Conservation (phyloP, 495 filamentous ascomycete species). For the Trichoderma erinaceum region DNA sequence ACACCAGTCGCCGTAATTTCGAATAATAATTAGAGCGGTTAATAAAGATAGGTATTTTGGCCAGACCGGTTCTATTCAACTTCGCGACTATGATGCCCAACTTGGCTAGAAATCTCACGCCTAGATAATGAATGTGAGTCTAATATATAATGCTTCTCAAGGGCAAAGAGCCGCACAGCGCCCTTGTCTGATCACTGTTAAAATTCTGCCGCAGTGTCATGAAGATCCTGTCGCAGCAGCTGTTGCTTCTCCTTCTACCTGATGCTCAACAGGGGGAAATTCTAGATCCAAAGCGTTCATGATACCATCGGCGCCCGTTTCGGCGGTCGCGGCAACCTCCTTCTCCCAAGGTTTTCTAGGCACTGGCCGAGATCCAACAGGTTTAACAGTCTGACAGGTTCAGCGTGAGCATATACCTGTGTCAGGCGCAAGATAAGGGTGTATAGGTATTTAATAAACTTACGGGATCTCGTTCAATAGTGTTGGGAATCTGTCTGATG, state of each 20-base stretch:
- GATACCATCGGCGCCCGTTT: background rate
- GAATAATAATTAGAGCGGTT: background rate
- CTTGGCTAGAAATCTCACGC: background rate
- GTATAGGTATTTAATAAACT: slow-evolving; percentile 13
- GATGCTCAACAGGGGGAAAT: slow-evolving; percentile 12
- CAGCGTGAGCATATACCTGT: background rate
- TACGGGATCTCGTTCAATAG: slow-evolving; percentile 56
- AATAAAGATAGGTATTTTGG: background rate
- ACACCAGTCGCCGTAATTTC: background rate
- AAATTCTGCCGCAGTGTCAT: background rate
- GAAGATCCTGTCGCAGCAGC: background rate
- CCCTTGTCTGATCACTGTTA: background rate
- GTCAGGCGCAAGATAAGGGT: background rate
- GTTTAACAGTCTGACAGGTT: slow-evolving; percentile 24
- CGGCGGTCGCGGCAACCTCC: background rate
- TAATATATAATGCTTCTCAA: background rate
- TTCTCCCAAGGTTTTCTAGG: slow-evolving; percentile 37
- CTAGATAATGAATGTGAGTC: background rate
- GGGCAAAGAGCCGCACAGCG: background rate
- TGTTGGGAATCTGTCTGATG: slow-evolving; percentile 83
- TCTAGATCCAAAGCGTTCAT: slow-evolving; percentile 1
- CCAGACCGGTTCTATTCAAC: background rate
- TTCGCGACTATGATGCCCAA: background rate
- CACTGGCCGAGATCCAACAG: slow-evolving; percentile 30
- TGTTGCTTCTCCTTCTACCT: background rate